Evolutionary conservation across 140 eudicot species (phyloP).

Genomic region (Oenanthe javanica): DNA sequence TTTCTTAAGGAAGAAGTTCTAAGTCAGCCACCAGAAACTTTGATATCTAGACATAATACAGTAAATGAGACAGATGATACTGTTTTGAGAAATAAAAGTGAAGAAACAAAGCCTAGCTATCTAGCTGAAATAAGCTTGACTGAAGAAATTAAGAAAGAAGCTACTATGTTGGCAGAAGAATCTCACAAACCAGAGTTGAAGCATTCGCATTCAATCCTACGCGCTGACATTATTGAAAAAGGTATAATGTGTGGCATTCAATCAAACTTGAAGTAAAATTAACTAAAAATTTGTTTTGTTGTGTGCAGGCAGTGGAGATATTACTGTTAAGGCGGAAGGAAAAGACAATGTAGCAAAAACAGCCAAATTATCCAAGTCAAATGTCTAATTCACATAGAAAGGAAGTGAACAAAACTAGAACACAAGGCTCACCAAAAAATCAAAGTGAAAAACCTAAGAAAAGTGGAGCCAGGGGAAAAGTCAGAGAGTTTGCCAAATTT

Average conservation of each 20-base stretch:
- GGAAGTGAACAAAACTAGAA: slow-evolving; percentile 22
- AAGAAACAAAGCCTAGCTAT: slow-evolving; percentile 18
- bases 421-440: slow-evolving; percentile 25
- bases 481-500: slow-evolving; percentile 58
- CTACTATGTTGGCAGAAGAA: slow-evolving; percentile 18
- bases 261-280: slow-evolving; percentile 3
- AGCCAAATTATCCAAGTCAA: slow-evolving; percentile 11
- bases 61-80: neutral
- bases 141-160: slow-evolving; percentile 28
- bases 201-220: slow-evolving; percentile 30
- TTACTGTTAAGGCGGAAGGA: slow-evolving; percentile 24
- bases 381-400: slow-evolving; percentile 18
- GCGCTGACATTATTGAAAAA: slow-evolving; percentile 28
- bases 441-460: slow-evolving; percentile 18
- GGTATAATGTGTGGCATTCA: slow-evolving; percentile 27
- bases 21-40: neutral
- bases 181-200: slow-evolving; percentile 26
- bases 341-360: slow-evolving; percentile 28
- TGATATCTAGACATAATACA: neutral
- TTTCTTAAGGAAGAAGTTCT: slow-evolving; percentile 12
- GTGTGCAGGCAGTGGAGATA: slow-evolving; percentile 34
- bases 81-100: slow-evolving; percentile 4
- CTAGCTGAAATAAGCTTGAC: slow-evolving; percentile 17
- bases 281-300: slow-evolving; percentile 11
- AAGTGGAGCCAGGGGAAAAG: slow-evolving; percentile 52